Evolutionary conservation across 805 yeast genomes (phyloP), one percentile per base, ranked within the genome.

Genomic region (Saccharomycopsis olivae): DNA sequence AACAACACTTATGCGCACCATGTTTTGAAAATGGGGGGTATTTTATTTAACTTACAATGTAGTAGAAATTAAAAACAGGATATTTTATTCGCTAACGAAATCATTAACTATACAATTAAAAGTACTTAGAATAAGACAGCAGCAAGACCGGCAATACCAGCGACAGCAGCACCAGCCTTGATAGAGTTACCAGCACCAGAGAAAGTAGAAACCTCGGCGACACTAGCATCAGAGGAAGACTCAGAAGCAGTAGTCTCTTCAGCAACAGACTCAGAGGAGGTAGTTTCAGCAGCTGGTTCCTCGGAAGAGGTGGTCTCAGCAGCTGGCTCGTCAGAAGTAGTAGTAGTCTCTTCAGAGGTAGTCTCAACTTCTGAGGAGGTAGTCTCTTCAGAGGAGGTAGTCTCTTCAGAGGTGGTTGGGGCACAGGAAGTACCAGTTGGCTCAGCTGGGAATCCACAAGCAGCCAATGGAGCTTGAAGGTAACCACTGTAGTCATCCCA

Each of bases 361-460:
- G 43, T 29, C 19, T 28, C 21, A 28, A 35, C 39, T 11, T 19
- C 38, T 10, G 31, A n/a, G 19, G 41, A 27, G 14, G 30, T 5
- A 17, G 31, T 19, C 1, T 28, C 29, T 17, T 36, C 27, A 20
- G 39, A n/a, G 2, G 25, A 16, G 21, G 34, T 18, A 24, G 43
- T 11, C 21, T 33, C 19, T 16, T 37, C 3, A 36, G 41, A 21
- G 15, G 42, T 21, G 43, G 52, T 45, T 39, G 48, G 55, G 35
- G 54, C 39, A 49, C 61, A 55, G 3, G 36, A 14, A 17, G 60
- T 52, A 43, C 61, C 62, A 29, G 61, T 57, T 49, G 63, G 62
- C 21, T 51, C 49, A 28, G 58, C 50, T 14, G 55, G 47, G 14
- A 49, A 36, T 36, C 39, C 38, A 49, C 63, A 59, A 20, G 46